Evolutionary conservation across 2,329 filamentous ascomycete genomes (phyloP).

Genomic region (Neopestalotiopsis sp.): DNA sequence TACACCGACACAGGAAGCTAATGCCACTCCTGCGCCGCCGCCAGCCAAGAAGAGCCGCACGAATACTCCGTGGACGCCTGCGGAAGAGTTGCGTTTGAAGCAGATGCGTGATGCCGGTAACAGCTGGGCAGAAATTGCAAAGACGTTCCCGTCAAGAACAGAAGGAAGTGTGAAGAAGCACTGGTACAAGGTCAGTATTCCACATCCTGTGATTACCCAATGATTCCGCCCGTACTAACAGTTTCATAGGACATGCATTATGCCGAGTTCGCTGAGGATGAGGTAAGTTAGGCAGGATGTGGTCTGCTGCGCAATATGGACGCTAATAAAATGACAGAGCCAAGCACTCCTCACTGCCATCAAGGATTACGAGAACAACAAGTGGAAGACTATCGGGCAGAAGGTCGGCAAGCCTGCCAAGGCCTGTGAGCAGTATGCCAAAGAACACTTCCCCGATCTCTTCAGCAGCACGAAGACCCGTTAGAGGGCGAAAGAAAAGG

Average conservation of each 20-base stretch:
- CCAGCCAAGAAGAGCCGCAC: slow-evolving; percentile 91
- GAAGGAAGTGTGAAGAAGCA: slow-evolving; percentile 99
- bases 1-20: slow-evolving; percentile 40
- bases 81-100: slow-evolving; percentile 91
- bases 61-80: slow-evolving; percentile 98
- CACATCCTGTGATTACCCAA: not conserved
- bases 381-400: slow-evolving; percentile 96
- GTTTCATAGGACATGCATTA: slow-evolving; percentile 93
- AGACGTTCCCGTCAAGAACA: slow-evolving; percentile 92
- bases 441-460: slow-evolving; percentile 80
- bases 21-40: slow-evolving; percentile 48
- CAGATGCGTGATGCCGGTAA: slow-evolving; percentile 91
- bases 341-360: slow-evolving; percentile 87
- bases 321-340: slow-evolving; percentile 57
- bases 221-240: not conserved
- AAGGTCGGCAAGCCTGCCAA: slow-evolving; percentile 99
- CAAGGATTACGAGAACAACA: slow-evolving; percentile 98
- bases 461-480: slow-evolving; percentile 25
- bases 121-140: slow-evolving; percentile 98
- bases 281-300: slow-evolving; percentile 41
- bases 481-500: not conserved
- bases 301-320: slow-evolving; percentile 20
- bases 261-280: slow-evolving; percentile 96
- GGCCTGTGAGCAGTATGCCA: slow-evolving; percentile 92
- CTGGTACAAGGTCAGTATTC: slow-evolving; percentile 85